A percentile compares a stretch with the other conserved stretches of the same genome.
Conservation (phyloP, 495 filamentous ascomycete species). For the Hypomontagnella monticulosa region DNA sequence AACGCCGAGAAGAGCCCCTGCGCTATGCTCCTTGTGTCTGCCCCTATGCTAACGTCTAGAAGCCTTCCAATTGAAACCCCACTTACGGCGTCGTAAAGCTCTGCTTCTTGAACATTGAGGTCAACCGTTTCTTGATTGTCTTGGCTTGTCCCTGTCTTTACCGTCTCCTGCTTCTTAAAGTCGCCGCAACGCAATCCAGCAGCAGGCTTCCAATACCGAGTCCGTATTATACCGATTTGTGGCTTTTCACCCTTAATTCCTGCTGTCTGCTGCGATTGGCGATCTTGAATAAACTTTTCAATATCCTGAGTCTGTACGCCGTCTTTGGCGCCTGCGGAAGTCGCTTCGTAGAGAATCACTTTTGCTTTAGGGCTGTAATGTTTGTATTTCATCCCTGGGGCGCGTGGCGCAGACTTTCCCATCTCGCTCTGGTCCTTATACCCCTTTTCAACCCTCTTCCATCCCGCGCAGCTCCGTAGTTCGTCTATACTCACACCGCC, state of each 20-base stretch:
- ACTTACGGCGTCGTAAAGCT: slow-evolving; percentile 37
- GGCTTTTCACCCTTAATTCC: slow-evolving; percentile 8
- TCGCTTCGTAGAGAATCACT: slow-evolving; percentile 82
- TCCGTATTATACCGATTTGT: slow-evolving; percentile 56
- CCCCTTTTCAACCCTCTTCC: slow-evolving; percentile 77
- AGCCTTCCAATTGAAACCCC: slow-evolving; percentile 49
- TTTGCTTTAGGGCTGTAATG: slow-evolving; percentile 94
- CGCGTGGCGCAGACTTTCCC: slow-evolving; percentile 70
- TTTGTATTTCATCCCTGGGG: slow-evolving; percentile 98
- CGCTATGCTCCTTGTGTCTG: slow-evolving; percentile 75
- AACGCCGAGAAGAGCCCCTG: slow-evolving; percentile 87
- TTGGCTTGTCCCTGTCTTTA: slow-evolving; percentile 8
- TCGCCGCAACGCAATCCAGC: slow-evolving; percentile 43
- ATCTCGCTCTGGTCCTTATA: slow-evolving; percentile 74
- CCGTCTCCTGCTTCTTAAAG: slow-evolving; percentile 31
- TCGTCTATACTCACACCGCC: slow-evolving; percentile 92
- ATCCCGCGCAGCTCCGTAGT: slow-evolving; percentile 76
- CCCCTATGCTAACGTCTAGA: slow-evolving; percentile 72
- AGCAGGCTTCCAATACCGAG: slow-evolving; percentile 51
- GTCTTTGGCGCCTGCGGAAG: slow-evolving; percentile 17
- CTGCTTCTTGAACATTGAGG: slow-evolving; percentile 48
- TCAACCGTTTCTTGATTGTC: slow-evolving; percentile 34
- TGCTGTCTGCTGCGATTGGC: slow-evolving; percentile 14
- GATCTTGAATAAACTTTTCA: slow-evolving; percentile 20
- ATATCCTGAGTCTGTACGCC: slow-evolving; percentile 36